Conservation (phyloP, 2,329 filamentous ascomycete genomes). For the Penicillium nordicum region DNA sequence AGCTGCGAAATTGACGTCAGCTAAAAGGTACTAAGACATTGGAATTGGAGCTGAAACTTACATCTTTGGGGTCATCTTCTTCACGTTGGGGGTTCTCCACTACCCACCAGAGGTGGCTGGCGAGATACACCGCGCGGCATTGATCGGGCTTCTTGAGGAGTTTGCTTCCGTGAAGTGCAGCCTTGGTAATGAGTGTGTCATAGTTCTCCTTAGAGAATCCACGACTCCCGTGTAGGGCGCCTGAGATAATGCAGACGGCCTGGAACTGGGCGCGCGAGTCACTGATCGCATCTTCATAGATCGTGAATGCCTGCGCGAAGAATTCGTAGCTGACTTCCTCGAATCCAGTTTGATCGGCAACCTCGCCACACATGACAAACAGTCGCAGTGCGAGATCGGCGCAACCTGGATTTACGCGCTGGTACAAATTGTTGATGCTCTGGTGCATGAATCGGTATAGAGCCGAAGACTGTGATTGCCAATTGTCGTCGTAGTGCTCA, state of each 20-base stretch:
- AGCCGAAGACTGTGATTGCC: conserved; percentile 69
- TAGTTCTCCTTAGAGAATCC: conserved; percentile 97
- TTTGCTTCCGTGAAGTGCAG: conserved; percentile 93
- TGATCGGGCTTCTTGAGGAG: conserved; percentile 96
- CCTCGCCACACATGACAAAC: conserved; percentile 88
- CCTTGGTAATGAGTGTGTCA: conserved; percentile 97
- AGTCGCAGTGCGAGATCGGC: conserved; percentile 85
- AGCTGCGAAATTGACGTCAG: conserved; percentile 53
- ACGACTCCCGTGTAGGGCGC: conserved; percentile 79
- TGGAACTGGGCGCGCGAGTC: conserved; percentile 98
- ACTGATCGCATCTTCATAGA: conserved; percentile 94
- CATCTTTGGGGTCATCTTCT: conserved; percentile 77
- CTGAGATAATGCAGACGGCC: conserved; percentile 90
- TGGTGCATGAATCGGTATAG: conserved; percentile 96
- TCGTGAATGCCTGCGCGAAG: conserved; percentile 95
- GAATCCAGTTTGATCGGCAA: conserved; percentile 84
- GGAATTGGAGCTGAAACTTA: conserved; percentile 46
- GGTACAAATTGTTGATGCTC: conserved; percentile 79
- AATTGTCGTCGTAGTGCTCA: conserved; percentile 80
- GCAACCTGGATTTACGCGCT: conserved; percentile 74
- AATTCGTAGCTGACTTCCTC: conserved; percentile 98
- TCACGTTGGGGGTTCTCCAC: conserved; percentile 73
- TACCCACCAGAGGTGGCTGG: conserved; percentile 97
- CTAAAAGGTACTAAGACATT: conserved; percentile 9
- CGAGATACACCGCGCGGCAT: conserved; percentile 92